phyloP scores from a whole-genome alignment of 805 yeast species.

The Kluyveromyces wickerhamii region DNA sequence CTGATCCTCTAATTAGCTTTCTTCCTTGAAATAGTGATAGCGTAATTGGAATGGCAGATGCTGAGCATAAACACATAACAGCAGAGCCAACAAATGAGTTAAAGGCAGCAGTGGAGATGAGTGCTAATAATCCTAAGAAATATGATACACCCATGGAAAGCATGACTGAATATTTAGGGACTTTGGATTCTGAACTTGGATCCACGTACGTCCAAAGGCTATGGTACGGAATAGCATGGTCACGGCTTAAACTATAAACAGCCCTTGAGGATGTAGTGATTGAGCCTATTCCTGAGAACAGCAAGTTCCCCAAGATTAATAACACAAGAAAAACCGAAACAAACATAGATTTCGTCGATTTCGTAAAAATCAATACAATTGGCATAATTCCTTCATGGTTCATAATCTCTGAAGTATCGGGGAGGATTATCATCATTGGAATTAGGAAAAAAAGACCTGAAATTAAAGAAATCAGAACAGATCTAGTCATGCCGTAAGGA shows the following conservation, averaged over 20 bases:
- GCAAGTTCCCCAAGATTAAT: constrained; percentile 57
- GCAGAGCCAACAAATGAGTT: constrained; percentile 81
- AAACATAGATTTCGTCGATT: constrained; percentile 58
- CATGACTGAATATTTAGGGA: constrained; percentile 64
- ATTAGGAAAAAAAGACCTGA: constrained; percentile 66
- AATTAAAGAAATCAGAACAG: constrained; percentile 56
- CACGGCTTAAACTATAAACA: constrained; percentile 78
- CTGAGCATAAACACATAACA: constrained; percentile 64
- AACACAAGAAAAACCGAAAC: constrained; percentile 63
- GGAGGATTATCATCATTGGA: constrained; percentile 64
- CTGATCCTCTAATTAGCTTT: constrained; percentile 55
- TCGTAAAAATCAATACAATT: constrained; percentile 64
- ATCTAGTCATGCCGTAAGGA: constrained; percentile 62
- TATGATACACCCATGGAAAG: constrained; percentile 57
- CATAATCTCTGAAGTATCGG: constrained; percentile 49
- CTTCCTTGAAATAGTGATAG: constrained; percentile 54
- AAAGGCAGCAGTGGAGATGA: constrained; percentile 66
- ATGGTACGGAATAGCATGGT: constrained; percentile 66
- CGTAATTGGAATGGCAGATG: constrained; percentile 69
- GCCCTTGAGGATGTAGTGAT: constrained; percentile 75
- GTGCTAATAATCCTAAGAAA: constrained; percentile 53
- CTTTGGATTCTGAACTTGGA: constrained; percentile 42
- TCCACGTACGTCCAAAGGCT: constrained; percentile 61
- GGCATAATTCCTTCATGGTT: constrained; percentile 66
- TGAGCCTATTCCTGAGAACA: constrained; percentile 74